A percentile compares a stretch with the other conserved stretches of the same genome.
phyloP scores from a whole-genome alignment of 306 rosid species.

The Prosopis cineraria region DNA sequence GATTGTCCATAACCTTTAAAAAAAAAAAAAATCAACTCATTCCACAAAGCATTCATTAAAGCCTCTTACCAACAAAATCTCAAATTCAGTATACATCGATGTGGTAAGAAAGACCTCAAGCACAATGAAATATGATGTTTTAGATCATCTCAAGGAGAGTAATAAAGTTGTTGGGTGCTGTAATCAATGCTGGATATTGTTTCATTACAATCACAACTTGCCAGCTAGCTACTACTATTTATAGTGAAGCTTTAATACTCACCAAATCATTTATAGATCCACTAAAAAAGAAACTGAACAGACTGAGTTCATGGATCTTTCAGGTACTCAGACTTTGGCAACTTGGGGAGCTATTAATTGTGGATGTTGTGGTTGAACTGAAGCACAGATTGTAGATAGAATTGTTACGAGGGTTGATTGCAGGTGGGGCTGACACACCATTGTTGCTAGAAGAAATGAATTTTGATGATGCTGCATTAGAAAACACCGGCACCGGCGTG shows the following conservation, averaged over 20 bases:
- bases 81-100: background rate
- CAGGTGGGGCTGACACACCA: constrained; percentile 31
- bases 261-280: background rate
- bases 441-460: constrained; percentile 54
- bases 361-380: constrained; percentile 31
- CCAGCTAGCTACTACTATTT: background rate
- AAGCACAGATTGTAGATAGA: constrained; percentile 26
- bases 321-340: constrained; percentile 11
- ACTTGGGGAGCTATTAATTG: constrained; percentile 21
- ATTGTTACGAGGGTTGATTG: constrained; percentile 14
- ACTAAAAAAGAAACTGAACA: background rate
- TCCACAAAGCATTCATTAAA: background rate
- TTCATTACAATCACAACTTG: background rate
- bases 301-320: background rate
- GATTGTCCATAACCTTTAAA: background rate
- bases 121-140: background rate
- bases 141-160: background rate
- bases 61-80: background rate
- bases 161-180: background rate
- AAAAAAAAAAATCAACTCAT: background rate
- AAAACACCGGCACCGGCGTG: constrained; percentile 42
- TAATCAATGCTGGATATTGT: background rate
- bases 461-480: constrained; percentile 92
- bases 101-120: background rate
- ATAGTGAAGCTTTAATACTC: background rate